These are phyloP conservation scores for Hsuehochloa calcarea DNA, from an alignment of 176 grass and related monocot genomes.

Conservation along the genomic window DNA sequence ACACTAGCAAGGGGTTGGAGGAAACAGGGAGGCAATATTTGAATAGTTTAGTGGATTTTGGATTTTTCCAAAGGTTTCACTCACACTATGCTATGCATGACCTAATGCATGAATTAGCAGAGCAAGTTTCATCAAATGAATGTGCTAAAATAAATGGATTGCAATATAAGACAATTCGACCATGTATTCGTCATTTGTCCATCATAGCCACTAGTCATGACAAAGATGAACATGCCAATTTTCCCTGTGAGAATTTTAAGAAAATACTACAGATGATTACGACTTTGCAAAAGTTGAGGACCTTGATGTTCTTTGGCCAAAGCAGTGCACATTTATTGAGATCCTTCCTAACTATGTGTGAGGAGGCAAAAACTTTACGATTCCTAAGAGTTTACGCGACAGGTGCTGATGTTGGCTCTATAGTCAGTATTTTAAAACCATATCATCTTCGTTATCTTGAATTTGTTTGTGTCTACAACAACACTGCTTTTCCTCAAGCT, in stretches of 20 bases:
- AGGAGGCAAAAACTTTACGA: neutral
- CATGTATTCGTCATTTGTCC: conserved; percentile 22
- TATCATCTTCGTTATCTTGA: conserved; percentile 34
- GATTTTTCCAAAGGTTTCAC: too few species aligned
- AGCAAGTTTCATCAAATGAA: too few species aligned
- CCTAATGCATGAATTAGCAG: too few species aligned
- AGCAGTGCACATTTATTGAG: neutral
- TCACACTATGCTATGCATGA: too few species aligned
- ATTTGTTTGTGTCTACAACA: neutral
- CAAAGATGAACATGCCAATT: neutral
- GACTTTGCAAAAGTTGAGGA: too few species aligned
- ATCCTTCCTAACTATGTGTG: neutral
- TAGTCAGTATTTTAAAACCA: neutral
- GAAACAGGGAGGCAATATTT: too few species aligned
- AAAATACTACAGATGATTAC: neutral
- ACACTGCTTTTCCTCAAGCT: neutral
- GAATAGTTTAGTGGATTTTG: too few species aligned
- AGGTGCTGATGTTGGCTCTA: neutral
- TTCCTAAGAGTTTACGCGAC: neutral
- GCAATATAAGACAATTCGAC: neutral
- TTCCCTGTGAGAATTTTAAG: neutral
- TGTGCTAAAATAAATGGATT: too few species aligned
- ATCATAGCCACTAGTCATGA: neutral
- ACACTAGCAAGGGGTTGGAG: too few species aligned
- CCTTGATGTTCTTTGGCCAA: too few species aligned